Percentiles rank a stretch among this genome's conserved stretches.
These are phyloP conservation scores for Amanita rimosa DNA, from an alignment of 768 basidiomycete genomes.

Conservation along the genomic window DNA sequence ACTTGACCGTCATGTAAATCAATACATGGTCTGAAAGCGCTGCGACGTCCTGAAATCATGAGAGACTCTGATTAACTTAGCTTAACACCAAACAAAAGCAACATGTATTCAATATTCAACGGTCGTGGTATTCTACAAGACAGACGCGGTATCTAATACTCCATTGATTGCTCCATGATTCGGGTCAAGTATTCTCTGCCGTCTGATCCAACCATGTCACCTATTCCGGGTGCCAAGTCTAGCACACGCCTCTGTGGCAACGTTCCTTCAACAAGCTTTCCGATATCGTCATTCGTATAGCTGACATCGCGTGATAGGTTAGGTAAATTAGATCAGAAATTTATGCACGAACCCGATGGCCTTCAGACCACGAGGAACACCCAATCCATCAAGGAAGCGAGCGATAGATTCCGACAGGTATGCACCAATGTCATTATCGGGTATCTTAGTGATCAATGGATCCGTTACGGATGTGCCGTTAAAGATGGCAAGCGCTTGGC, in stretches of 20 bases:
- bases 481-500: slow-evolving; percentile 83
- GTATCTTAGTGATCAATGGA: slow-evolving; percentile 59
- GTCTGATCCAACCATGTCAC: slow-evolving; percentile 72
- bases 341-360: slow-evolving; percentile 48
- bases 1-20: slow-evolving; percentile 94
- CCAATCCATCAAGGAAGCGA: slow-evolving; percentile 74
- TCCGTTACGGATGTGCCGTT: slow-evolving; percentile 50
- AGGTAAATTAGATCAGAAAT: too few relatives aligned
- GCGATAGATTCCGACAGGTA: slow-evolving; percentile 82
- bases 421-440: slow-evolving; percentile 69
- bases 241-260: slow-evolving; percentile 87
- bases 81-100: too few relatives aligned
- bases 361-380: slow-evolving; percentile 78
- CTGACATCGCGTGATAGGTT: slow-evolving; percentile 16
- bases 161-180: slow-evolving; percentile 73
- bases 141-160: slow-evolving; percentile 40
- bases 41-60: slow-evolving; percentile 29
- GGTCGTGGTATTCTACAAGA: background rate
- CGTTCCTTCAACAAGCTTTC: slow-evolving; percentile 79
- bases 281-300: slow-evolving; percentile 56
- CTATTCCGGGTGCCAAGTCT: slow-evolving; percentile 87
- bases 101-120: too few relatives aligned
- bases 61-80: background rate
- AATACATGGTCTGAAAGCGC: slow-evolving; percentile 85
- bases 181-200: slow-evolving; percentile 70